Evolutionary conservation across 1,284 basidiomycete genomes (phyloP).

Genomic region (Sporisorium iseilematis-ciliati): DNA sequence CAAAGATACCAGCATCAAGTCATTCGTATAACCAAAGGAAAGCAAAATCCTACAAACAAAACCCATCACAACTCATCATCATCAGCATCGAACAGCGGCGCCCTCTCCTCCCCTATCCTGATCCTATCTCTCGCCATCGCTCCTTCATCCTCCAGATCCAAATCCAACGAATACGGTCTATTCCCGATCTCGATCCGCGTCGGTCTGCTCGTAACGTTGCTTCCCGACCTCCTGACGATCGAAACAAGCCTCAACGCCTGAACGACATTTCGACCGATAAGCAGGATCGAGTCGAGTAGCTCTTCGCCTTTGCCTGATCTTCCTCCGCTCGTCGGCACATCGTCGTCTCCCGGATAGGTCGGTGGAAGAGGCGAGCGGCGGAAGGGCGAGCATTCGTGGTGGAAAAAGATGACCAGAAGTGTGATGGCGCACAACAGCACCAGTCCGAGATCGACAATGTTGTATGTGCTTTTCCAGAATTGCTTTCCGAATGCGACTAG

Average conservation of each 20-base stretch:
- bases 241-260: constrained; percentile 64
- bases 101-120: constrained; percentile 61
- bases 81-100: constrained; percentile 47
- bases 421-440: constrained; percentile 65
- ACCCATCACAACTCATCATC: constrained; percentile 40
- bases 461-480: constrained; percentile 69
- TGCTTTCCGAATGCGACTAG: constrained; percentile 66
- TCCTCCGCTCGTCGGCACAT: neutral
- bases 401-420: constrained; percentile 64
- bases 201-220: constrained; percentile 59
- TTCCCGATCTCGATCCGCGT: constrained; percentile 63
- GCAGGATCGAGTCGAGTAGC: constrained; percentile 64
- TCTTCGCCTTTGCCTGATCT: constrained; percentile 64
- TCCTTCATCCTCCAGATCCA: constrained; percentile 67
- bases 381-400: constrained; percentile 67
- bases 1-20: neutral
- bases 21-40: neutral
- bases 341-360: constrained; percentile 23
- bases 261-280: constrained; percentile 65
- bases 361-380: constrained; percentile 23
- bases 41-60: neutral
- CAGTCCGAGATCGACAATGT: constrained; percentile 64
- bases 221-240: constrained; percentile 62
- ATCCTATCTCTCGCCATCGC: constrained; percentile 65
- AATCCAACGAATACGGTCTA: constrained; percentile 60